These are phyloP conservation scores for Russula emetica DNA, from an alignment of 768 basidiomycete species.

Conservation along the genomic window DNA sequence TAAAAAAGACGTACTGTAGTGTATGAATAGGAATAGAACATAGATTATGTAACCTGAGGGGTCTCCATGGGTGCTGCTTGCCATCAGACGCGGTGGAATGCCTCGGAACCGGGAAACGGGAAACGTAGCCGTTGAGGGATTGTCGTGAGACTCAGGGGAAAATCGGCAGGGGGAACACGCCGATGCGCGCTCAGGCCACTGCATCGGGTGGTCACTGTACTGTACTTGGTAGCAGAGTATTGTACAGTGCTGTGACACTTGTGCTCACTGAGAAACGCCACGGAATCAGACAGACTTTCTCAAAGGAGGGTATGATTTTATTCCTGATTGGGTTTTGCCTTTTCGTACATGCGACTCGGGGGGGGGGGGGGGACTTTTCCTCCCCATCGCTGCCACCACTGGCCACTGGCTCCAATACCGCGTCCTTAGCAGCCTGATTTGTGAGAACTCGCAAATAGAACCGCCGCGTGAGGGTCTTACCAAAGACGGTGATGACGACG, in stretches of 20 bases:
- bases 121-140: constrained; percentile 4
- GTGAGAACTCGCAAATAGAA: neutral
- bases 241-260: neutral
- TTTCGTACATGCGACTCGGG: neutral
- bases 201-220: neutral
- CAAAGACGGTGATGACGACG: neutral
- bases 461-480: neutral
- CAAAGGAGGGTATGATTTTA: neutral
- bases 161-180: neutral
- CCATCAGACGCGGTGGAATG: constrained; percentile 2
- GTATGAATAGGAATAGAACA: neutral
- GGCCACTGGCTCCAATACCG: neutral
- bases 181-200: neutral
- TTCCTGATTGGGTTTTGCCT: constrained; percentile 11
- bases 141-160: neutral
- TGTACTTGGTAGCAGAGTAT: no score
- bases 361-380: neutral
- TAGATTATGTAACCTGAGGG: constrained; percentile 3
- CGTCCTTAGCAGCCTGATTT: neutral
- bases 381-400: neutral
- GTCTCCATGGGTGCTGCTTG: neutral
- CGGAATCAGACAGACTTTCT: constrained; percentile 2
- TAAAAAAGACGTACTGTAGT: neutral
- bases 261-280: neutral
- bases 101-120: constrained; percentile 10